phyloP scores from a whole-genome alignment of 345 rosid species.

The Carallia pectinifolia region DNA sequence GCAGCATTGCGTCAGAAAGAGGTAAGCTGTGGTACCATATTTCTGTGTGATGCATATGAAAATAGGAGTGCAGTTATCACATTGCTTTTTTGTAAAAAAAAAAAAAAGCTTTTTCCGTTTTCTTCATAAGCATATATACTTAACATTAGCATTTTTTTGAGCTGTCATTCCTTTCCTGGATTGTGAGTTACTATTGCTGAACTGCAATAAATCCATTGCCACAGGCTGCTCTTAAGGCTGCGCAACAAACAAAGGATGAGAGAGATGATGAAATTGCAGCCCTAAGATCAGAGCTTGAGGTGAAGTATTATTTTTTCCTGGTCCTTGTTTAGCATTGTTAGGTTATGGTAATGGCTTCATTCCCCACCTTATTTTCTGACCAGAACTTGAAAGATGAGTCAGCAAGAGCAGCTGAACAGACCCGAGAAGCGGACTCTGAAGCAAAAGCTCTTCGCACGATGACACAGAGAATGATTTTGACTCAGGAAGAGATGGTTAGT shows the following conservation, averaged over 20 bases:
- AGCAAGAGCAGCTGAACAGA: conserved; percentile 57
- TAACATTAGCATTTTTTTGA: too few species aligned
- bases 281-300: conserved; percentile 82
- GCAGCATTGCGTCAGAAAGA: conserved; percentile 89
- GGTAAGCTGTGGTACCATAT: conserved; percentile 40
- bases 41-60: conserved; percentile 1
- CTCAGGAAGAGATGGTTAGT: conserved; percentile 91
- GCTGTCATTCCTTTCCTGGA: neutral
- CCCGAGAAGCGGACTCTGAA: conserved; percentile 86
- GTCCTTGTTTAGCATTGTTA: conserved; percentile 17
- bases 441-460: conserved; percentile 74
- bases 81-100: neutral
- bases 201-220: conserved; percentile 19
- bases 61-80: neutral
- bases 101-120: neutral
- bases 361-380: conserved; percentile 11
- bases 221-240: conserved; percentile 93
- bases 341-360: conserved; percentile 16
- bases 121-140: conserved; percentile 2
- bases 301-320: conserved; percentile 33
- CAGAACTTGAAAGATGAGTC: conserved; percentile 78
- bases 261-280: conserved; percentile 71
- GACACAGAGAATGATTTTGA: conserved; percentile 94
- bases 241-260: conserved; percentile 67
- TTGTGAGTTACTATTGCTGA: neutral